A percentile compares a stretch with the other conserved stretches of the same genome.
Conservation (phyloP, 768 basidiomycete genomes). For the Lactarius deliciosus region DNA sequence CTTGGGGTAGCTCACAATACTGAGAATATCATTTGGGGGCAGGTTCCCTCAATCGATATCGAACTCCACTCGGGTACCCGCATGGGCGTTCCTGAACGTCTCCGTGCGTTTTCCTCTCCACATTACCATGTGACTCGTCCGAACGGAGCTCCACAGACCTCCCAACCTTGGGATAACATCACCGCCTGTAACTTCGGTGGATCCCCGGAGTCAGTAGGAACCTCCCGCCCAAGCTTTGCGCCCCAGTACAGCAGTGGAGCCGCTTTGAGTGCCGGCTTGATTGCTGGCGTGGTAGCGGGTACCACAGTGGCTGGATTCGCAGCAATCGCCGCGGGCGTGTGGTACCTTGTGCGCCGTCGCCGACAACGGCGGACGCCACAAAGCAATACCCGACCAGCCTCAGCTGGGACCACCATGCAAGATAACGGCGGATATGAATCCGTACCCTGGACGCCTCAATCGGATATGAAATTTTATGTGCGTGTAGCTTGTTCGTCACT, state of each 20-base stretch:
- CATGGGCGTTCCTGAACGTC: conserved; percentile 20
- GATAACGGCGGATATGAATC: not conserved
- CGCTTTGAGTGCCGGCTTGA: not conserved
- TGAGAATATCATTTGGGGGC: not conserved
- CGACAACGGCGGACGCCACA: not conserved
- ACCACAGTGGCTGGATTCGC: not conserved
- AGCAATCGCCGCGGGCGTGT: not conserved
- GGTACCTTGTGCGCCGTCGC: not conserved
- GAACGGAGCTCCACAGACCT: not conserved
- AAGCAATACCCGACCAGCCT: too few relatives aligned
- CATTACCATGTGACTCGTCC: not conserved
- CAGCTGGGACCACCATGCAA: not conserved
- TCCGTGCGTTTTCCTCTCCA: not conserved
- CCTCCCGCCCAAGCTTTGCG: conserved; percentile 10
- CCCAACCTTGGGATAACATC: conserved; percentile 17
- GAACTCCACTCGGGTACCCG: conserved; percentile 7
- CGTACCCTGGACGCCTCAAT: not conserved
- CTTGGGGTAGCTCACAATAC: not conserved
- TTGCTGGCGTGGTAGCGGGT: not conserved
- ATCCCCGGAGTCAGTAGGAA: conserved; percentile 6
- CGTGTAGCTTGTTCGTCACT: not conserved
- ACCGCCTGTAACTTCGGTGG: conserved; percentile 11
- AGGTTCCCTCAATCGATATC: conserved; percentile 12
- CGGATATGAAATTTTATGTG: conserved; percentile 11
- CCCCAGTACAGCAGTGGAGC: not conserved